These are phyloP conservation scores for Pichia inconspicua DNA, from an alignment of 1,139 yeast genomes.

Conservation along the genomic window DNA sequence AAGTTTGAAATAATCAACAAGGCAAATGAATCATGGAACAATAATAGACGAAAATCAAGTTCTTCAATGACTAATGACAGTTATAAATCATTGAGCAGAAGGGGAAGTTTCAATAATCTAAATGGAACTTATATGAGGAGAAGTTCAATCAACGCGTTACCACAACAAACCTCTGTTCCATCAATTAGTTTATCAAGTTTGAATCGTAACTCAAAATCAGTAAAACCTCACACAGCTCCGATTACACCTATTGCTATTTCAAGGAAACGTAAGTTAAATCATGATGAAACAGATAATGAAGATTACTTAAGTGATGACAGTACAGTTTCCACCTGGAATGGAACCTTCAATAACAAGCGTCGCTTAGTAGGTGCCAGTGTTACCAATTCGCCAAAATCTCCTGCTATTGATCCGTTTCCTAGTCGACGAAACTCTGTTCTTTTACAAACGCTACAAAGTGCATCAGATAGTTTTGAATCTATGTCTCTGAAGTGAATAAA, in stretches of 20 bases:
- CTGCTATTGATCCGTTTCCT: slow-evolving; percentile 15
- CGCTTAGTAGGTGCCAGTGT: slow-evolving; percentile 19
- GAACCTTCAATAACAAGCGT: slow-evolving; percentile 14
- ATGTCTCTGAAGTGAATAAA: slow-evolving; percentile 14
- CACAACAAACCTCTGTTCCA: not conserved
- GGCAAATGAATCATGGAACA: slow-evolving; percentile 30
- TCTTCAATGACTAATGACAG: slow-evolving; percentile 13
- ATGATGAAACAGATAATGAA: slow-evolving; percentile 11
- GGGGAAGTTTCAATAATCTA: slow-evolving; percentile 2
- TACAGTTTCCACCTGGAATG: slow-evolving; percentile 5
- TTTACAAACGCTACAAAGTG: slow-evolving; percentile 14
- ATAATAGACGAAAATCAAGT: slow-evolving; percentile 17
- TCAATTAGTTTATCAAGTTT: not conserved
- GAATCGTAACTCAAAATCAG: not conserved
- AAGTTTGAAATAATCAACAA: slow-evolving; percentile 27
- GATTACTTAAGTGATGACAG: slow-evolving; percentile 14
- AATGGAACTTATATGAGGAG: not conserved
- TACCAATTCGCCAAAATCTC: slow-evolving; percentile 16
- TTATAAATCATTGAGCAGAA: slow-evolving; percentile 7
- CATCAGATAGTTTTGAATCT: slow-evolving; percentile 20
- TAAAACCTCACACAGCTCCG: slow-evolving; percentile 1
- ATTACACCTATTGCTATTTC: slow-evolving; percentile 1
- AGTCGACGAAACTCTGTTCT: slow-evolving; percentile 18
- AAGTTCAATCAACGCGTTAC: slow-evolving; percentile 1
- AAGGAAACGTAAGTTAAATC: slow-evolving; percentile 8